Conservation (phyloP, 2,329 filamentous ascomycete species). For the Dactylellina haptotyla region DNA sequence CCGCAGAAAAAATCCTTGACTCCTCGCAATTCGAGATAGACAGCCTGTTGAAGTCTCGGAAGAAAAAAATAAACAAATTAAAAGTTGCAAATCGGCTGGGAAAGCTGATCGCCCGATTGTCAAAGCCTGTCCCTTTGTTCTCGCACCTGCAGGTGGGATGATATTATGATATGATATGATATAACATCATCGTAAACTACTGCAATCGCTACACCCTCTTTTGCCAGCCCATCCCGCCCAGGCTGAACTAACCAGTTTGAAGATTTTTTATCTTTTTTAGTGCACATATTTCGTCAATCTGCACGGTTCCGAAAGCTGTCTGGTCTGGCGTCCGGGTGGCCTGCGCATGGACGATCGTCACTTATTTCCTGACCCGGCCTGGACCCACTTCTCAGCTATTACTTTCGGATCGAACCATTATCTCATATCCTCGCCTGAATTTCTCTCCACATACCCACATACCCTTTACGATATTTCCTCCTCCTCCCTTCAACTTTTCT, state of each 20-base stretch:
- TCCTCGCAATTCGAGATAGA: background rate
- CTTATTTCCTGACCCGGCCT: slow-evolving; percentile 8
- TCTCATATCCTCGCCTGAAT: slow-evolving; percentile 6
- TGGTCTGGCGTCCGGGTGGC: background rate
- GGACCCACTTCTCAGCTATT: slow-evolving; percentile 5
- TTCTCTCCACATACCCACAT: background rate
- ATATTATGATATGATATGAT: no score
- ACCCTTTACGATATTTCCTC: background rate
- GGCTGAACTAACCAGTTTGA: slow-evolving; percentile 2
- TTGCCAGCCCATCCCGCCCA: slow-evolving; percentile 3
- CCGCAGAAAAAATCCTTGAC: background rate
- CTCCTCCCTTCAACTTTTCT: background rate
- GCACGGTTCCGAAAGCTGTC: slow-evolving; percentile 3
- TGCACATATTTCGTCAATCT: background rate
- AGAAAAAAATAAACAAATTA: no score
- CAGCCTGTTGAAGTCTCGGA: background rate
- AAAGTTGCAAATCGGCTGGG: background rate
- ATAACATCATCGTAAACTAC: slow-evolving; percentile 38
- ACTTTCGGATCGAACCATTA: background rate
- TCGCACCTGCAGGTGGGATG: background rate
- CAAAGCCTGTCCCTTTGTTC: background rate
- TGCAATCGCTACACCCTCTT: background rate
- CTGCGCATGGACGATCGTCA: slow-evolving; percentile 1
- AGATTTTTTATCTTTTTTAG: background rate
- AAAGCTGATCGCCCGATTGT: slow-evolving; percentile 33